phyloP scores from a whole-genome alignment of 805 yeast species.

The Candida koratica region DNA sequence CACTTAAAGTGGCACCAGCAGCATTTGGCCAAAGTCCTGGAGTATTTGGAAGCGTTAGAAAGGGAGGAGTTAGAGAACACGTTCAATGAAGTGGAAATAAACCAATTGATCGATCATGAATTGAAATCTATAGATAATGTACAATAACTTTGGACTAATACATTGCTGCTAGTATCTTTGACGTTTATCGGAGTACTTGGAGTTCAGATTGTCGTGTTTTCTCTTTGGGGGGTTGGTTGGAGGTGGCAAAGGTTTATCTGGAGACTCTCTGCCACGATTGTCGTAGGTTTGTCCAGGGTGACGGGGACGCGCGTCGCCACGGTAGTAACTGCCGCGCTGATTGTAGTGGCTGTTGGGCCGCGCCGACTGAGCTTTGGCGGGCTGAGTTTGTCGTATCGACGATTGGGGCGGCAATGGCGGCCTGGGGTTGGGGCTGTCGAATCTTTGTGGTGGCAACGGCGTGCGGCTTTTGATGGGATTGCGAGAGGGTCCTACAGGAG shows the following conservation, averaged over 20 bases:
- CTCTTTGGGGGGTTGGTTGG: conserved; percentile 18
- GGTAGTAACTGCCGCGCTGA: neutral
- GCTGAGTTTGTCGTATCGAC: neutral
- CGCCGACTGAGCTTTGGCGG: neutral
- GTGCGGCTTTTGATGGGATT: conserved; percentile 6
- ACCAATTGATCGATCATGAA: conserved; percentile 14
- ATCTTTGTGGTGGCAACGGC: conserved; percentile 15
- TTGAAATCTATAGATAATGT: conserved; percentile 5
- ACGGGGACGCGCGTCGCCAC: conserved; percentile 3
- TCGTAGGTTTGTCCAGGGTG: conserved; percentile 7
- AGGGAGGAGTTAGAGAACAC: conserved; percentile 1
- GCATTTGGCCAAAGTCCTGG: conserved; percentile 27
- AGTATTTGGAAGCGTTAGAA: conserved; percentile 25
- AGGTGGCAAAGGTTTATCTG: conserved; percentile 19
- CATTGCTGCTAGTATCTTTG: conserved; percentile 15
- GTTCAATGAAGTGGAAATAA: conserved; percentile 7
- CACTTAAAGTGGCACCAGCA: conserved; percentile 53
- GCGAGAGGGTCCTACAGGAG: conserved; percentile 1
- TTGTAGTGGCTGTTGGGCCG: conserved; percentile 1
- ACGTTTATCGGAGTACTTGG: conserved; percentile 30
- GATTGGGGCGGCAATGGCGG: conserved; percentile 4
- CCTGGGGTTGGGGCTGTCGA: neutral
- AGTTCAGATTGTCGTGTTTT: conserved; percentile 23
- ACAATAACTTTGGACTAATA: no score
- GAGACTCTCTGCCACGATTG: conserved; percentile 10